Conservation (phyloP, 2,329 filamentous ascomycete genomes). For the Penicillium hordei region DNA sequence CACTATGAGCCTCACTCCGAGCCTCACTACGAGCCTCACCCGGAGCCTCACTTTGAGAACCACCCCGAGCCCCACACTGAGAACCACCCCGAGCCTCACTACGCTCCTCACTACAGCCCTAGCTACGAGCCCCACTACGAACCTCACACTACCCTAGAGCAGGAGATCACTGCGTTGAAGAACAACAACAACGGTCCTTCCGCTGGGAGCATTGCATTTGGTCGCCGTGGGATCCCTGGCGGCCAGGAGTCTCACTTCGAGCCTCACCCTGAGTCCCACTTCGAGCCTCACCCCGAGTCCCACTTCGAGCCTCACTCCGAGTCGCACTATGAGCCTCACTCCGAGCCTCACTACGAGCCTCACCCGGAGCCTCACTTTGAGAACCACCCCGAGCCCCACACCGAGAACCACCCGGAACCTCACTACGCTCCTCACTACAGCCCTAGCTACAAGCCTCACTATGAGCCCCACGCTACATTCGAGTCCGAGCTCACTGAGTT, state of each 20-base stretch:
- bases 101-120: not conserved
- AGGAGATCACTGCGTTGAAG: not conserved
- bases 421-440: not conserved
- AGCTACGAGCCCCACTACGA: not conserved
- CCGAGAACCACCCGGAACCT: not conserved
- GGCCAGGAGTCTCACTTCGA: not conserved
- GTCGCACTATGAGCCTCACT: not conserved
- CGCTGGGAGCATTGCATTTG: not conserved
- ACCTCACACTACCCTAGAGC: not conserved
- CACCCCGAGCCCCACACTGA: not conserved
- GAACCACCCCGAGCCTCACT: slow-evolving; percentile 1
- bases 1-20: not conserved
- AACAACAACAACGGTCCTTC: not conserved
- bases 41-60: not conserved
- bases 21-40: not conserved
- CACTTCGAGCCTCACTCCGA: not conserved
- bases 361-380: not conserved
- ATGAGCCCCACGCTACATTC: not conserved
- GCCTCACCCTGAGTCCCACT: not conserved
- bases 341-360: not conserved
- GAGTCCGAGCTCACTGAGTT: not conserved
- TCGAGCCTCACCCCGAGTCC: not conserved
- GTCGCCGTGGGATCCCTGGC: not conserved
- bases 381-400: not conserved
- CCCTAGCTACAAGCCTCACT: not conserved